phyloP scores from a whole-genome alignment of 345 rosid genomes.

The Dipteronia sinensis region DNA sequence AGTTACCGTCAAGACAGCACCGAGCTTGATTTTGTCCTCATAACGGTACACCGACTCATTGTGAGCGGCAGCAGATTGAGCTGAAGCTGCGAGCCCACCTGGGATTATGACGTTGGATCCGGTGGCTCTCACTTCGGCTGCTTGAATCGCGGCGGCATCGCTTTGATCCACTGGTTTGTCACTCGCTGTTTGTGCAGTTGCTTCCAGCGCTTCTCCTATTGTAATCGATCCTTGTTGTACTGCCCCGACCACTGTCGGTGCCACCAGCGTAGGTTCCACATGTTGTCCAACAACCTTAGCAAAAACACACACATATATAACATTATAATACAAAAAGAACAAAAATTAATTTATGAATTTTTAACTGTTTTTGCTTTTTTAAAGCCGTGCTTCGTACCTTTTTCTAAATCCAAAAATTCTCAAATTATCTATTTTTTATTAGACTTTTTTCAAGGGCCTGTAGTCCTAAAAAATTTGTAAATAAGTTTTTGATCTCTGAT shows the following conservation, averaged over 20 bases:
- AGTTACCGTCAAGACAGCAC: conserved; percentile 46
- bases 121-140: conserved; percentile 67
- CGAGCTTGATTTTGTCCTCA: conserved; percentile 61
- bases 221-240: conserved; percentile 45
- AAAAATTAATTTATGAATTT: no score
- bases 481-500: no score
- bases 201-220: conserved; percentile 75
- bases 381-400: no score
- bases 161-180: conserved; percentile 60
- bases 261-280: conserved; percentile 44
- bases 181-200: conserved; percentile 42
- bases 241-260: conserved; percentile 18
- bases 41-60: conserved; percentile 42
- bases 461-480: no score
- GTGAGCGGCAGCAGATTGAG: conserved; percentile 65
- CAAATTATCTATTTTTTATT: no score
- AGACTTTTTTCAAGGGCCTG: no score
- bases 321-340: neutral
- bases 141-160: conserved; percentile 78
- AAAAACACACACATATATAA: neutral
- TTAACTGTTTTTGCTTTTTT: no score
- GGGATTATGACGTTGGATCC: conserved; percentile 47
- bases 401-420: no score
- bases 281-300: conserved; percentile 54
- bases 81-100: conserved; percentile 63